Evolutionary conservation across 2,329 filamentous ascomycete species (phyloP), one percentile per base, ranked within the genome.

Genomic region (Onygena corvina): DNA sequence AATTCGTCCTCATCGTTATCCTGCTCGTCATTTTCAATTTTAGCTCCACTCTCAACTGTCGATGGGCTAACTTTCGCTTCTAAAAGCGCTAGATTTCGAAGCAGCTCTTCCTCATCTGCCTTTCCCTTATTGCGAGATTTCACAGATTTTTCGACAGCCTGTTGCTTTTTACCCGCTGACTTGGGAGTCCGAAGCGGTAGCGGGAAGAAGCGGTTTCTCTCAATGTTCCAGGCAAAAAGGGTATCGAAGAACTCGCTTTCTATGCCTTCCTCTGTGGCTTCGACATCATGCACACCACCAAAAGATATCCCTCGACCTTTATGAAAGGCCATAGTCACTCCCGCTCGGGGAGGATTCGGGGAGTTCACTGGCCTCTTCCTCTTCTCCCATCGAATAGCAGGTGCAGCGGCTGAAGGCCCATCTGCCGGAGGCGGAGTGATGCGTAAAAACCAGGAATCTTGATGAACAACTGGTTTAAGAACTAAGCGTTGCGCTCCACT

Each of bases 181-280:
- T 87, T 80, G 1, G 86, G 78, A 57, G 87, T 86, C 47, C 89
- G 76, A 40, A 96, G 71, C 7, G 73, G 71, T 38, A 96, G 73
- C 1, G 84, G 86, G 71, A 96, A 95, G 70, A 94, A 96, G 6
- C 92, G 77, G 63, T 98, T 98, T 52, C 90, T 79, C 60, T 96
- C 92, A 54, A 94, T 81, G 61, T 94, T 95, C 86, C 89, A 96
- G 3, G 89, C 85, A 60, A 85, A 93, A 20, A 96, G 69, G 50
- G 82, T 78, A 59, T 95, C 90, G 71, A 96, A 98, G 68, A 98
- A 98, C 64, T 95, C 89, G 61, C 86, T 94, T 49, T 98, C 90
- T 57, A 98, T 94, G 2, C 86, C 88, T 64, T 98, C 92, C 63
- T 94, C 89, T 55, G 79, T 90, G 62, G 89, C 78, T 64, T 94